Evolutionary conservation across 202 grass and related monocot species (phyloP).

Genomic region (Dendrocalamus latiflorus): DNA sequence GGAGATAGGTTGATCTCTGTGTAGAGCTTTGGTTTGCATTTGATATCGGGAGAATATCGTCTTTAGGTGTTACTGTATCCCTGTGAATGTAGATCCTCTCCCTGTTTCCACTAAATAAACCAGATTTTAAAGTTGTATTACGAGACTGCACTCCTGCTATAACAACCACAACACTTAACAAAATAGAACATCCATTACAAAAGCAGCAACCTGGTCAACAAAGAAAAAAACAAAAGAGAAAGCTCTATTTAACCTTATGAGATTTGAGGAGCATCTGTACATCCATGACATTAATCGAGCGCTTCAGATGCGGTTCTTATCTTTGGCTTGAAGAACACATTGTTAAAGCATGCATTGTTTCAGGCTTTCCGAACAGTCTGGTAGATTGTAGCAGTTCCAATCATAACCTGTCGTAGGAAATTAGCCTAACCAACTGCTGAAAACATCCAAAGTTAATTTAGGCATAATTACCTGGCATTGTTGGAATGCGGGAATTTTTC

Average conservation of each 20-base stretch:
- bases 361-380: neutral
- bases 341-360: neutral
- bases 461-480: neutral
- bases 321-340: neutral
- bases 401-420: neutral
- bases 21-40: slow-evolving; percentile 1
- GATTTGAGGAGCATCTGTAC: neutral
- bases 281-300: neutral
- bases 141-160: neutral
- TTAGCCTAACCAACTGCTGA: neutral
- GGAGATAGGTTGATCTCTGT: neutral
- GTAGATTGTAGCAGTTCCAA: neutral
- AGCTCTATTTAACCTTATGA: neutral
- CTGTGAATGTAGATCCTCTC: neutral
- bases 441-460: neutral
- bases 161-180: neutral
- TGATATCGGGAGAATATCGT: neutral
- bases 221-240: neutral
- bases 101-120: neutral
- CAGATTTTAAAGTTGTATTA: neutral
- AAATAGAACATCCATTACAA: neutral
- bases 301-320: neutral
- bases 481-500: neutral
- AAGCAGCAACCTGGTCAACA: neutral
- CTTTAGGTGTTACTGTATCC: neutral